Percentiles rank a stretch among this genome's conserved stretches.
These are phyloP conservation scores for Ustilago sp. DNA, from an alignment of 1,284 basidiomycete genomes.

Conservation along the genomic window DNA sequence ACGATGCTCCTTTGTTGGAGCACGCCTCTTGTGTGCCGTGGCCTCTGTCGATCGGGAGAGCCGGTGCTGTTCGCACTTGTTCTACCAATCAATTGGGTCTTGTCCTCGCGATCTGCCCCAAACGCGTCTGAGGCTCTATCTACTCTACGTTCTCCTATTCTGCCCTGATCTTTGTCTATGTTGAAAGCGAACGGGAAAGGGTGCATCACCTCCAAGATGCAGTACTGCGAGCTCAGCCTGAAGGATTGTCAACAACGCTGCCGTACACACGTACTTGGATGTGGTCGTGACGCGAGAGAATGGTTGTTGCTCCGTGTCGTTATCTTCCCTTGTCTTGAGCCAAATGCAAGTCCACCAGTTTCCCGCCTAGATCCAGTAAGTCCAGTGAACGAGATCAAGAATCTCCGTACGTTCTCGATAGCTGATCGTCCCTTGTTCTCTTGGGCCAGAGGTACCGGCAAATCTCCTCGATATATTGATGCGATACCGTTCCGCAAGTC, in stretches of 20 bases:
- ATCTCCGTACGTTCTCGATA: background rate
- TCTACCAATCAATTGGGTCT: background rate
- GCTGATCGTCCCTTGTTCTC: background rate
- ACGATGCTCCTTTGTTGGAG: constrained; percentile 15
- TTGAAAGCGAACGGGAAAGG: constrained; percentile 5
- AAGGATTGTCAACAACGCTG: background rate
- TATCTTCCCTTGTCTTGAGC: background rate
- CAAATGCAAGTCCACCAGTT: background rate
- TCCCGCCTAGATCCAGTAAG: background rate
- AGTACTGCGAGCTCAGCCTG: background rate
- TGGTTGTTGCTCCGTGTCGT: background rate
- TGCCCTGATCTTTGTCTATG: constrained; percentile 12
- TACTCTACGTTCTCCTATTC: background rate
- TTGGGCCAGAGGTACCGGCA: background rate
- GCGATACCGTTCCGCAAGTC: too few species aligned
- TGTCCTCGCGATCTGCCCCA: constrained; percentile 10
- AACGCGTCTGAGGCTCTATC: background rate
- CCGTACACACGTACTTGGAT: background rate
- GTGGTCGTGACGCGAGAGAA: background rate
- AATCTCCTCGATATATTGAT: too few species aligned
- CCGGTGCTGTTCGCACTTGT: background rate
- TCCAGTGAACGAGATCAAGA: background rate
- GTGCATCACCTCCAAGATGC: constrained; percentile 6
- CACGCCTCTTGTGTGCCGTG: constrained; percentile 12
- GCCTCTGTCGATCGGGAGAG: constrained; percentile 3